A percentile compares a stretch with the other conserved stretches of the same genome.
These are phyloP conservation scores for Plantago lanceolata DNA, from an alignment of 305 asterid species.

Conservation along the genomic window DNA sequence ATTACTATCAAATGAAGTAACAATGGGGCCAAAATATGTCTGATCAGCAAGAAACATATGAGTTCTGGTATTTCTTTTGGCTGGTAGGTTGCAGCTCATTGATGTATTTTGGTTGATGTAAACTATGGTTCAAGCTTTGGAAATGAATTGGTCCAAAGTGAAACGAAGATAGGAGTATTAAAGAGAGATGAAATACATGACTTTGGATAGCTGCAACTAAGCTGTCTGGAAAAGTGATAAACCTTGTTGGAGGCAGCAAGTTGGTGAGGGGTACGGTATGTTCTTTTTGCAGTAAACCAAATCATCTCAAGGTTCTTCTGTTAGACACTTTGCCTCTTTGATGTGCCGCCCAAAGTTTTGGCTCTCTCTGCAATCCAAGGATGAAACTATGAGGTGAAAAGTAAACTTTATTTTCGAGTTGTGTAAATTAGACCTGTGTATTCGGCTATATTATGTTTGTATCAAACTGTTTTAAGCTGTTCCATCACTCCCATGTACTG, in stretches of 20 bases:
- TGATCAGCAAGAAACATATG: slow-evolving; percentile 11
- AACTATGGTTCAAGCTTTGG: slow-evolving; percentile 10
- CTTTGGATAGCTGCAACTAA: not conserved
- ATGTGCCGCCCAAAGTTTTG: not conserved
- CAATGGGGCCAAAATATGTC: slow-evolving; percentile 13
- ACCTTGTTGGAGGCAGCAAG: not conserved
- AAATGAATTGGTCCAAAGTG: slow-evolving; percentile 1
- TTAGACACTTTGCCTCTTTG: slow-evolving; percentile 1
- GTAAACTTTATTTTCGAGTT: slow-evolving; percentile 9
- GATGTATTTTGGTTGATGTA: slow-evolving; percentile 1
- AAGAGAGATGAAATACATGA: slow-evolving; percentile 10
- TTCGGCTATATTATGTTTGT: not conserved
- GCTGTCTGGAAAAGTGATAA: not conserved
- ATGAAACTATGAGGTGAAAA: not conserved
- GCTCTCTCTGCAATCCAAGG: not conserved
- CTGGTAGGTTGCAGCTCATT: not conserved
- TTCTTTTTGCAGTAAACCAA: slow-evolving; percentile 1
- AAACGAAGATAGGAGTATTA: not conserved
- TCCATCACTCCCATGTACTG: too few species aligned
- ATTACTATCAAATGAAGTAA: slow-evolving; percentile 8
- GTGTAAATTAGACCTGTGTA: slow-evolving; percentile 5
- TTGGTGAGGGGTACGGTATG: not conserved
- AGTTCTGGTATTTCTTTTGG: slow-evolving; percentile 16
- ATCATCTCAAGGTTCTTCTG: not conserved
- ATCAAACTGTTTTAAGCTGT: not conserved